These are phyloP conservation scores for Neopestalotiopsis sp. DNA, from an alignment of 2,329 filamentous ascomycete species.

Conservation along the genomic window DNA sequence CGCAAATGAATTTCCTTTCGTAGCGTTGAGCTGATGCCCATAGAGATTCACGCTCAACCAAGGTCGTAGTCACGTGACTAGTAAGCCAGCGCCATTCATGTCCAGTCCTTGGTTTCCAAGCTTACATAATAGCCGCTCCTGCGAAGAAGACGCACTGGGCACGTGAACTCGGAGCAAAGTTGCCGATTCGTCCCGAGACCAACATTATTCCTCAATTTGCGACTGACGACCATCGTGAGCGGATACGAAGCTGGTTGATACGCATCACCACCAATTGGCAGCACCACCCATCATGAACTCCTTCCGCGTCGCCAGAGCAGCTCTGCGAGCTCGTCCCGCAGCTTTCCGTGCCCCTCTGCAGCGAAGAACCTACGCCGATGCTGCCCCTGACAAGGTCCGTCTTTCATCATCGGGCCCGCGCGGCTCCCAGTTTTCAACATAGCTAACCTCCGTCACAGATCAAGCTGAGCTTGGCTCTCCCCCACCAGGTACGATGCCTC, in stretches of 20 bases:
- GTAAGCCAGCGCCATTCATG: background rate
- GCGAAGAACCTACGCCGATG: slow-evolving; percentile 91
- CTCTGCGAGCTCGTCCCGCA: slow-evolving; percentile 82
- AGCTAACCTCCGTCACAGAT: slow-evolving; percentile 61
- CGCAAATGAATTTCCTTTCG: too few relatives aligned
- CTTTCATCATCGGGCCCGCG: slow-evolving; percentile 20
- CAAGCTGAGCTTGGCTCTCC: slow-evolving; percentile 96
- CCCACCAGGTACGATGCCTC: slow-evolving; percentile 84
- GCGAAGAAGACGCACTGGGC: background rate
- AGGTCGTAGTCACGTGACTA: background rate
- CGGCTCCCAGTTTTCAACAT: slow-evolving; percentile 27
- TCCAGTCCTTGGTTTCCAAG: background rate
- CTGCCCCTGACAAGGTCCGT: slow-evolving; percentile 79
- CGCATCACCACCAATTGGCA: slow-evolving; percentile 54
- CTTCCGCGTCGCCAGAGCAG: slow-evolving; percentile 88
- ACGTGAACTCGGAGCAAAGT: slow-evolving; percentile 15
- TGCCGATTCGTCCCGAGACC: slow-evolving; percentile 18
- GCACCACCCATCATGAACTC: slow-evolving; percentile 81
- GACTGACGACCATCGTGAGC: slow-evolving; percentile 48
- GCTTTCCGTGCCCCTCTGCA: slow-evolving; percentile 77
- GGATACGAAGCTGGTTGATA: slow-evolving; percentile 44
- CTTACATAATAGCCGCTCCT: background rate
- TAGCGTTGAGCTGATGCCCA: background rate
- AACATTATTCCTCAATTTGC: slow-evolving; percentile 46
- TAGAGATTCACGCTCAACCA: background rate